Evolutionary conservation across 768 basidiomycete species (phyloP), one percentile per base, ranked within the genome.

Genomic region (Termitomyces sp.): DNA sequence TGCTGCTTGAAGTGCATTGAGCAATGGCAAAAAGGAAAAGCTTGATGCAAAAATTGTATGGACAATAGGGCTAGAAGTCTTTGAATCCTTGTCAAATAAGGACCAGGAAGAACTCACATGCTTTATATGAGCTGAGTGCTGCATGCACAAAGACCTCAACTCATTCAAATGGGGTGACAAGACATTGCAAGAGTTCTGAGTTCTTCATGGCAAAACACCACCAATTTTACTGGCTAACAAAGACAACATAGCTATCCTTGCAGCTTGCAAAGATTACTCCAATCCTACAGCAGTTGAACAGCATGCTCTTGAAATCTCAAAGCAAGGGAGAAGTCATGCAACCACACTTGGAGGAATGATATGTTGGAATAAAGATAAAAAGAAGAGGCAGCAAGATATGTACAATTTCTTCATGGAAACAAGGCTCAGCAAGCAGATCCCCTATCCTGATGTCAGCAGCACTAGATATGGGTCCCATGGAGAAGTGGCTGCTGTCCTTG

Each of bases 371-470:
- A 75, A 75, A 53, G 72, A 76, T 40, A 59, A 73, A 10, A 77
- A 74, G 42, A 71, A 69, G 37, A 73, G 74, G 24, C 72, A 74
- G 43, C 68, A 70, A 12, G 73, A 75, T 34, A 62, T 63, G 0
- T 67, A 59, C 56, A 42, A 55, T 32, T 47, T 55, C 32, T 71
- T 51, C 44, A 68, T 71, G 37, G 65, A 71, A 34, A 7, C n/a
- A 0, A 5, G 32, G 1, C 26, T 69, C 2, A 71, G 72, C 1
- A 51, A 59, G 10, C n/a, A 30, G 1, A 27, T 69, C 4, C 48
- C 50, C 45, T 78, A 69, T 50, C 74, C 76, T 0, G 72, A 75
- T 50, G 72, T 71, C 0, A 73, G 69, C 59, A 77, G 75, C 55
- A 76, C 66, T 0, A 68, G 68, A 0, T 79, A 66, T 53, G 65